phyloP scores from a whole-genome alignment of 2,329 filamentous ascomycete genomes.

The Westerdykella sp. region DNA sequence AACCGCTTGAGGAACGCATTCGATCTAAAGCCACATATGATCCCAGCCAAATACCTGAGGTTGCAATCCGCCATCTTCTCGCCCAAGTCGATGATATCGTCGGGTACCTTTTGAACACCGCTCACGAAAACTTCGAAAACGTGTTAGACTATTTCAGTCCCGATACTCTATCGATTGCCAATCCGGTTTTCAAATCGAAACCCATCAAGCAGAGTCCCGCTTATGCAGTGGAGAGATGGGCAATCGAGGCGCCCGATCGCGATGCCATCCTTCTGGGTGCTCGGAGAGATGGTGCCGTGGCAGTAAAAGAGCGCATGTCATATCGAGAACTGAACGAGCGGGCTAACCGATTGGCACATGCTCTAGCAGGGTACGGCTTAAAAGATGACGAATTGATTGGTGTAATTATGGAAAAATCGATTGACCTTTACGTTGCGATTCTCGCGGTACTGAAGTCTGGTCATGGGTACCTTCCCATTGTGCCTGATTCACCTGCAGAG shows the following conservation, averaged over 20 bases:
- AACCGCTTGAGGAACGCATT: conserved; percentile 51
- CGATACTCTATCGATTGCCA: conserved; percentile 36
- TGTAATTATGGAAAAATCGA: conserved; percentile 71
- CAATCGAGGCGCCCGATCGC: conserved; percentile 44
- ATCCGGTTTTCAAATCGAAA: conserved; percentile 28
- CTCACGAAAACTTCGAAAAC: conserved; percentile 29
- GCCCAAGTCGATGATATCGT: conserved; percentile 56
- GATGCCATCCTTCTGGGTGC: conserved; percentile 60
- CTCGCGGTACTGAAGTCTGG: conserved; percentile 69
- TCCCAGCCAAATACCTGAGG: conserved; percentile 46
- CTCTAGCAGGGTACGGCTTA: conserved; percentile 47
- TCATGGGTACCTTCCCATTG: conserved; percentile 72
- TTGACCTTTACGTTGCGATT: conserved; percentile 65
- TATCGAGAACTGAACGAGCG: conserved; percentile 59
- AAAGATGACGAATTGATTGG: conserved; percentile 56
- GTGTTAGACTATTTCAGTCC: conserved; percentile 16
- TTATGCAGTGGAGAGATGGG: conserved; percentile 51
- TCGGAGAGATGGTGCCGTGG: conserved; percentile 34
- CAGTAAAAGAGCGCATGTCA: conserved; percentile 46
- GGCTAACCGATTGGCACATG: conserved; percentile 59
- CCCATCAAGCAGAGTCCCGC: conserved; percentile 24
- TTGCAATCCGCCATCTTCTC: conserved; percentile 53
- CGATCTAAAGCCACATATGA: conserved; percentile 52
- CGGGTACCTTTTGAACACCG: conserved; percentile 37
- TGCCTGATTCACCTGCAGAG: conserved; percentile 61